A percentile compares a stretch with the other conserved stretches of the same genome.
Evolutionary conservation across 768 basidiomycete species (phyloP).

Genomic region (Hypholoma sublateritium): DNA sequence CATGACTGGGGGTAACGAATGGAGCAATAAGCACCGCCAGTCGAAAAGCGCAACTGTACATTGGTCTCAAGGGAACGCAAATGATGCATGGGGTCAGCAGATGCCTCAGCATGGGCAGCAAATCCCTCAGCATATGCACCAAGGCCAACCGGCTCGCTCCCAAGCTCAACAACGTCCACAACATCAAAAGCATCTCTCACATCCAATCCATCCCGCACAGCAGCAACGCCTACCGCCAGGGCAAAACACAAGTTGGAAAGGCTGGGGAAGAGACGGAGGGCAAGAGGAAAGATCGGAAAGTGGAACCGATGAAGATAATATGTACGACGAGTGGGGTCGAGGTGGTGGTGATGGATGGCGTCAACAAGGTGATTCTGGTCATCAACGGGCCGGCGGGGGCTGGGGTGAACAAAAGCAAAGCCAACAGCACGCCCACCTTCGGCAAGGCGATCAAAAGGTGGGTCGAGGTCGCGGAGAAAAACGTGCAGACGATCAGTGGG

Average conservation of each 20-base stretch:
- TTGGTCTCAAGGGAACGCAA: constrained; percentile 17
- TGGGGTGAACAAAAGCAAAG: constrained; percentile 3
- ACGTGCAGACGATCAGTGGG: constrained; percentile 8
- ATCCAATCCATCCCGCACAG: constrained; percentile 14
- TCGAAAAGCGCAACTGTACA: constrained; percentile 16
- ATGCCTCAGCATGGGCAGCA: constrained; percentile 2
- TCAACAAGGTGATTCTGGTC: neutral
- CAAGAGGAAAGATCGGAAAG: constrained; percentile 17
- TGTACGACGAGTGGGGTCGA: constrained; percentile 7
- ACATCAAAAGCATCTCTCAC: constrained; percentile 23
- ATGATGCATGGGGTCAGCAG: constrained; percentile 17
- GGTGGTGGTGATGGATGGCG: constrained; percentile 3
- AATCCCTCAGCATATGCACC: constrained; percentile 9
- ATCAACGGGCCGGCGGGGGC: constrained; percentile 2
- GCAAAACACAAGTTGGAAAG: constrained; percentile 29
- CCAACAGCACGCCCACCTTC: neutral
- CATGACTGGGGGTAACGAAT: constrained; percentile 24
- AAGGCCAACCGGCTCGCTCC: neutral
- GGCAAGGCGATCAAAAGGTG: neutral
- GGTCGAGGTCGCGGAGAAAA: neutral
- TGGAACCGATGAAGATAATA: constrained; percentile 12
- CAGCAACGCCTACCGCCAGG: constrained; percentile 16
- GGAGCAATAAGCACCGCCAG: constrained; percentile 24
- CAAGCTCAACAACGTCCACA: constrained; percentile 12
- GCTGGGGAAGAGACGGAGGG: constrained; percentile 27